Evolutionary conservation across 2,329 filamentous ascomycete species (phyloP).

Genomic region (Cyphellophora attinorum): DNA sequence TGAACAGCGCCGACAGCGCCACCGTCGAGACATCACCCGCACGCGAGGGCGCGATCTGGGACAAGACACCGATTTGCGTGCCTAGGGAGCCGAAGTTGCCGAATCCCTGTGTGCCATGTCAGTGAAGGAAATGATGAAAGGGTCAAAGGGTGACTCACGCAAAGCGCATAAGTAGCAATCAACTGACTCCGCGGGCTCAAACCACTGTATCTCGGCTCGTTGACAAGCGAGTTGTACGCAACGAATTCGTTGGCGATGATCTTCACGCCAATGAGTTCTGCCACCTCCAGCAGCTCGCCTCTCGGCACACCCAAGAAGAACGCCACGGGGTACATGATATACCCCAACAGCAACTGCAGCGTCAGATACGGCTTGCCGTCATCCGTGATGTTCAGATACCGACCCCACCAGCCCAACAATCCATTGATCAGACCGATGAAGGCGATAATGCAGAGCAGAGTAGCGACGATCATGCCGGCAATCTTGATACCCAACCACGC

Average conservation of each 20-base stretch:
- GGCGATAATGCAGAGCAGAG: constrained; percentile 74
- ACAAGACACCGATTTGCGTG: constrained; percentile 80
- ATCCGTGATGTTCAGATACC: constrained; percentile 60
- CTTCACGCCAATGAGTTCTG: constrained; percentile 73
- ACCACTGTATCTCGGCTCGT: constrained; percentile 39
- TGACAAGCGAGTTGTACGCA: constrained; percentile 54
- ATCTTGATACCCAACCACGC: constrained; percentile 82
- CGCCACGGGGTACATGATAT: constrained; percentile 66
- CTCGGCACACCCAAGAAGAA: constrained; percentile 74
- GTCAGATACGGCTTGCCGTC: constrained; percentile 52
- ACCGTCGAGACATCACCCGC: constrained; percentile 66
- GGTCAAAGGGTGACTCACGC: constrained; percentile 44
- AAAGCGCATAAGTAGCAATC: constrained; percentile 79
- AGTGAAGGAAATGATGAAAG: too few species aligned
- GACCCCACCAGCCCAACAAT: constrained; percentile 74
- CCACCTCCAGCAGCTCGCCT: constrained; percentile 60
- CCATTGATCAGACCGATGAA: constrained; percentile 66
- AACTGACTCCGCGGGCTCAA: constrained; percentile 63
- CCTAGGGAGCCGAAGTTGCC: constrained; percentile 82
- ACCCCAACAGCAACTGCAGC: constrained; percentile 65
- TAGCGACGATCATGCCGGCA: constrained; percentile 69
- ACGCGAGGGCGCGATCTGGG: constrained; percentile 67
- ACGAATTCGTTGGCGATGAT: constrained; percentile 80
- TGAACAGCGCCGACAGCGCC: constrained; percentile 66
- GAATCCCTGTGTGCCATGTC: constrained; percentile 40